Evolutionary conservation across 805 yeast genomes (phyloP), one percentile per base, ranked within the genome.

Genomic region (Kregervanrija delftensis): DNA sequence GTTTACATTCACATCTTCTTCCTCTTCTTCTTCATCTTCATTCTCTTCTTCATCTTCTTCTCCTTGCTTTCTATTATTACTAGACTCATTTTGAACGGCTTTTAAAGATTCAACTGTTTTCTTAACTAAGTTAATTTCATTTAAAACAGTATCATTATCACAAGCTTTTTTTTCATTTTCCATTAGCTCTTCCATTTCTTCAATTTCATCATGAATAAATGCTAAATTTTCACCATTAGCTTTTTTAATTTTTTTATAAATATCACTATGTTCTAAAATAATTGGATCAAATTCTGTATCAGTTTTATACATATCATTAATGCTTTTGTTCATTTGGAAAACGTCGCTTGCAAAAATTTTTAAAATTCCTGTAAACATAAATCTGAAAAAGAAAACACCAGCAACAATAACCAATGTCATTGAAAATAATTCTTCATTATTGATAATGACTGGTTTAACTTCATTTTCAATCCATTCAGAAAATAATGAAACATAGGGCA

Each of bases 271-370:
- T 35, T 40, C 41, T 3, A 30, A 43, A 34, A 17, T 35, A 4
- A n/a, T 35, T 22, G 45, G 37, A 41, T 40, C 30, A 11, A 51
- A 49, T 12, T 45, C 54, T 8, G 56, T 40, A 11, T 42, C 33
- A 22, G 45, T 35, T 16, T 51, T 57, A 46, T 59, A 57, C 61
- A 58, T 60, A 28, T 42, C 41, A 9, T 46, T 44, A n/a, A 62
- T 53, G 30, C 58, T 50, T 35, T 53, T 47, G 36, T 51, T 54
- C 42, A 60, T 36, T 35, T 50, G 45, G 41, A 55, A 53, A 3
- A 57, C 52, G 41, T 61, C 65, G 32, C 47, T 51, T 12, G 53
- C 49, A 30, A 59, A 49, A 1, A 48, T 16, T 39, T 39, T 55
- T 11, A 59, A 46, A 8, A 52, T 5, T 5, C 32, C 41, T 10